Evolutionary conservation across 352 stramenopile genomes (phyloP).

Genomic region (Pythium aphanidermatum): DNA sequence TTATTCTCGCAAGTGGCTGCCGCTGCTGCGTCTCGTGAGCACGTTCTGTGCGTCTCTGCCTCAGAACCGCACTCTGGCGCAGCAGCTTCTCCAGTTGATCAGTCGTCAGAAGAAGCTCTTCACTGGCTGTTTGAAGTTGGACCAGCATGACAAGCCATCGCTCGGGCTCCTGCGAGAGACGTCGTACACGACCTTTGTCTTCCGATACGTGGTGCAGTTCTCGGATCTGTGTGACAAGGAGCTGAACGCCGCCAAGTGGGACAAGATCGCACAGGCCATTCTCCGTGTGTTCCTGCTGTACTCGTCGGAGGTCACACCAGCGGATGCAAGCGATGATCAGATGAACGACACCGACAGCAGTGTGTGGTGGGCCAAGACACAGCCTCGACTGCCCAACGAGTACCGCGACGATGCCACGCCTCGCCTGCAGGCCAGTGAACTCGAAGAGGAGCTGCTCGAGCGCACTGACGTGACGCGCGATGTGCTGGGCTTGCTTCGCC

Average conservation of each 20-base stretch:
- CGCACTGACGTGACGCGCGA: constrained; percentile 10
- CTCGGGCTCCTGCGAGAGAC: constrained; percentile 62
- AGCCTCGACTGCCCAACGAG: constrained; percentile 35
- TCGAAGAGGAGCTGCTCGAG: constrained; percentile 20
- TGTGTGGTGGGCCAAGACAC: constrained; percentile 54
- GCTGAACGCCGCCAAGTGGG: constrained; percentile 56
- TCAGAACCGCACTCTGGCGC: constrained; percentile 57
- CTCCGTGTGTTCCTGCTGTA: constrained; percentile 66
- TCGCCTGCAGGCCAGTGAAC: constrained; percentile 13
- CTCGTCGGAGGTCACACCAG: constrained; percentile 45
- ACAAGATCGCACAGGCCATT: constrained; percentile 66
- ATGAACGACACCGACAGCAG: constrained; percentile 24
- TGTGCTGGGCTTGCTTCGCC: constrained; percentile 31
- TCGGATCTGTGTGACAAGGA: constrained; percentile 58
- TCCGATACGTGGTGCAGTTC: constrained; percentile 77
- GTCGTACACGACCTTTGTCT: constrained; percentile 71
- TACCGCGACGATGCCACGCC: constrained; percentile 33
- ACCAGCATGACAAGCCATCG: constrained; percentile 30
- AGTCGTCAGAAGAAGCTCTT: constrained; percentile 68
- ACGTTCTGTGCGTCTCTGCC: constrained; percentile 53
- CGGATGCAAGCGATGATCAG: constrained; percentile 20
- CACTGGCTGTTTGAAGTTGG: constrained; percentile 57
- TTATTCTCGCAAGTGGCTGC: constrained; percentile 78
- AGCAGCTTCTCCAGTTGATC: constrained; percentile 55
- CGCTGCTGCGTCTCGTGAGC: constrained; percentile 55